These are phyloP conservation scores for Corymbia citriodora DNA, from an alignment of 441 rosid species.

Conservation along the genomic window DNA sequence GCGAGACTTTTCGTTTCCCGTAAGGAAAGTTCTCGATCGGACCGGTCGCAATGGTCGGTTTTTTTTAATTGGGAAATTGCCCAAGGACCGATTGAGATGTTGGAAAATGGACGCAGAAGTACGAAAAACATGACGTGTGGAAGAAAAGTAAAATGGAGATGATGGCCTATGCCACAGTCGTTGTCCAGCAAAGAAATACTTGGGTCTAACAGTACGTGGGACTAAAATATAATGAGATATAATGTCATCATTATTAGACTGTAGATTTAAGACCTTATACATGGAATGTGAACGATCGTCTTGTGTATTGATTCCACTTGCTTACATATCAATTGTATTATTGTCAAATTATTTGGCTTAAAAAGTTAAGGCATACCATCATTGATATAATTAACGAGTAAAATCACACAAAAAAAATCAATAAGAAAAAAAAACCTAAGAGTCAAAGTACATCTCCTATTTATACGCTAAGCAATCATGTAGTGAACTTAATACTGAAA, in stretches of 20 bases:
- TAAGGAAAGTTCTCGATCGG: not conserved
- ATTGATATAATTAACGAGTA: not conserved
- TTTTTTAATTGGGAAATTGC: not conserved
- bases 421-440: not conserved
- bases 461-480: not conserved
- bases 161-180: not conserved
- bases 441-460: not conserved
- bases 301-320: not conserved
- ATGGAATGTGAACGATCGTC: not conserved
- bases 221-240: not conserved
- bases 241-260: not conserved
- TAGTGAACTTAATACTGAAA: not conserved
- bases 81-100: not conserved
- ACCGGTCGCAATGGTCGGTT: not conserved
- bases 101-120: not conserved
- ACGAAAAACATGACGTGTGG: not conserved
- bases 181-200: not conserved
- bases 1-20: not conserved
- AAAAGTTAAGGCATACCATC: not conserved
- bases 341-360: not conserved
- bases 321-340: not conserved
- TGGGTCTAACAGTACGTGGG: not conserved
- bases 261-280: not conserved
- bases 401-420: not conserved
- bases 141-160: not conserved